Base-by-base conservation (phyloP, 1,284 basidiomycete species). In the Papiliotrema terrestris region DNA sequence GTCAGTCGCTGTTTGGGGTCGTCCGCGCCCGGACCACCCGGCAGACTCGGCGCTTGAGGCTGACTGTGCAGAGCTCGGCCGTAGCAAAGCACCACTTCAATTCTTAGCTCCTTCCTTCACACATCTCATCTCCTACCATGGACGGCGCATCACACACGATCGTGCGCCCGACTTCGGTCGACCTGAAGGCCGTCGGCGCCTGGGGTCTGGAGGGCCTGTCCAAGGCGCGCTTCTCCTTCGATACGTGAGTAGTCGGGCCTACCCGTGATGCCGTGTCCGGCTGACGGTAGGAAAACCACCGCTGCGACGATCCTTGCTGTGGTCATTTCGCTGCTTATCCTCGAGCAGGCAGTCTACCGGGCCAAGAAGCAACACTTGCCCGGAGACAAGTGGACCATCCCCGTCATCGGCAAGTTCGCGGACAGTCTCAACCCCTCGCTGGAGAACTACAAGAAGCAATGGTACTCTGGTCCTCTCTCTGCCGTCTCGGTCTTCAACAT, bases 401-500 rank as follows among this genome's bases (percentile, higher is more conserved):
- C 93, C 25, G 67, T 97, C 68, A 95, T 97, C 57, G 93, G 93
- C 59, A 91, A 91, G 76, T 95, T 95, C 66, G 84, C 86, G 13
- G 89, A 95, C 73, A 93, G 89, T 17, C 79, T 93, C 79, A 84
- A 87, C 67, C 93, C 93, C 5, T 86, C 88, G 3, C 83, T 96
- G 80, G 88, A 91, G 72, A 84, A 84, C 49, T 97, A 97, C 80
- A 88, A 87, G 81, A 83, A 82, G 64, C 89, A 92, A 70, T 95
- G 91, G 91, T 81, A 87, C 67, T 85, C 87, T 37, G 93, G 91
- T 52, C 83, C 85, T 9, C 82, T 97, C 38, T 88, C 87, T 63
- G 90, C 86, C 14, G 80, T 94, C 57, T 92, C 89, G 67, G 93
- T 97, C 3, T 97, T 97, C 81, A 93, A 97, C 78, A 95, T 97